Conservation (phyloP, 208 protist genomes). For the Crithidia mellificae region DNA sequence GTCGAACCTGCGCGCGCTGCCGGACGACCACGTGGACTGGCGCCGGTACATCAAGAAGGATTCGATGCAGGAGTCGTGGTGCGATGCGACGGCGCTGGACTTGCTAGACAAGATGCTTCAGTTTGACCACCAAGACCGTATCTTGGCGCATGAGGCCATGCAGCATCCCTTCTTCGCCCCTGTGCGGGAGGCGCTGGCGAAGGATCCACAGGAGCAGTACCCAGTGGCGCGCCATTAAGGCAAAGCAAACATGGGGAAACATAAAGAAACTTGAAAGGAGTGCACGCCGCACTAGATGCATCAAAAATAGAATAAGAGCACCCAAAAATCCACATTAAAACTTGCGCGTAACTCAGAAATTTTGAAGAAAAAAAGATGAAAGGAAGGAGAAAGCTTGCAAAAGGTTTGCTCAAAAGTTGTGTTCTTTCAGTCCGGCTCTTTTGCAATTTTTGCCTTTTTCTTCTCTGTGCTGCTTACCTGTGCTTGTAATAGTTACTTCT, state of each 20-base stretch:
- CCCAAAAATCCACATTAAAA: too few relatives aligned
- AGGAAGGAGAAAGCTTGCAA: too few relatives aligned
- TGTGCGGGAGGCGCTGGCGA: constrained; percentile 61
- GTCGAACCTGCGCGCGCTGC: constrained; percentile 37
- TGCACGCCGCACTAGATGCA: too few relatives aligned
- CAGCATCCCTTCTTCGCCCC: constrained; percentile 98
- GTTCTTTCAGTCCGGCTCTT: too few relatives aligned
- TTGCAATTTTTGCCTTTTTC: too few relatives aligned
- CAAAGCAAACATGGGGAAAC: constrained; percentile 4
- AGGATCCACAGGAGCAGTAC: constrained; percentile 68
- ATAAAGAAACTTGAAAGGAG: not conserved
- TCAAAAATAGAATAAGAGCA: too few relatives aligned
- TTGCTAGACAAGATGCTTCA: constrained; percentile 97
- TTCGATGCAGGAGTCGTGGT: constrained; percentile 52
- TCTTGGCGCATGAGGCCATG: constrained; percentile 98
- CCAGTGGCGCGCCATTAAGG: constrained; percentile 24
- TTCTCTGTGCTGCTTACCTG: too few relatives aligned
- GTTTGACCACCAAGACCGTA: constrained; percentile 96
- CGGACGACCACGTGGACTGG: constrained; percentile 41
- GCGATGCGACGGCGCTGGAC: constrained; percentile 95
- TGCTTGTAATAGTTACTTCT: too few relatives aligned
- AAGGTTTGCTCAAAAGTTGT: too few relatives aligned
- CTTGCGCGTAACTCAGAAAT: too few relatives aligned
- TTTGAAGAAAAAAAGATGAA: too few relatives aligned
- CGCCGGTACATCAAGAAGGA: constrained; percentile 25